These are phyloP conservation scores for Centella asiatica DNA, from an alignment of 129 eudicot species.

Conservation along the genomic window DNA sequence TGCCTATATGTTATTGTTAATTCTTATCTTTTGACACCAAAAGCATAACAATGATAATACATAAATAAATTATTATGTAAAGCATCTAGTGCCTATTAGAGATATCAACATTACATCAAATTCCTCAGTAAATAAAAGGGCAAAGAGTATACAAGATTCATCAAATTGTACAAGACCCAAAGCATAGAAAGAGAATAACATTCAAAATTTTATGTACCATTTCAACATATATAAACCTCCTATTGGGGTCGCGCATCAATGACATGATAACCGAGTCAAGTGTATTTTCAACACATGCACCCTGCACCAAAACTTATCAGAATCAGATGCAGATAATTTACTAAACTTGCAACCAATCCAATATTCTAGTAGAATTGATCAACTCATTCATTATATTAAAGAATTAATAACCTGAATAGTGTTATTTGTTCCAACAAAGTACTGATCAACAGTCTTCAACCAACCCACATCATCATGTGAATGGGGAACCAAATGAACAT, in stretches of 20 bases:
- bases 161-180: background rate
- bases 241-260: slow-evolving; percentile 64
- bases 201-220: slow-evolving; percentile 44
- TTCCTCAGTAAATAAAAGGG: background rate
- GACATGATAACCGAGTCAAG: slow-evolving; percentile 78
- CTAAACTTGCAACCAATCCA: background rate
- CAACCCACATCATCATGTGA: slow-evolving; percentile 99
- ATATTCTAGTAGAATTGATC: too few species aligned
- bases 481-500: slow-evolving; percentile 92
- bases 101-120: background rate
- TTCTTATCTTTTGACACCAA: too few species aligned
- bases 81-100: too few species aligned
- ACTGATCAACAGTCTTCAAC: slow-evolving; percentile 97
- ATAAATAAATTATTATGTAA: background rate
- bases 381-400: background rate
- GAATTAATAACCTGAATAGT: slow-evolving; percentile 52
- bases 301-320: slow-evolving; percentile 40
- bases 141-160: too few species aligned
- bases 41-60: too few species aligned
- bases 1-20: too few species aligned
- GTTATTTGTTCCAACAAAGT: slow-evolving; percentile 84
- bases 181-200: background rate
- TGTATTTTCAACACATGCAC: slow-evolving; percentile 89
- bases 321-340: slow-evolving; percentile 7
- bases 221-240: slow-evolving; percentile 87